These are phyloP conservation scores for Larix sibirica DNA, from an alignment of 83 land plant genomes.

Conservation along the genomic window DNA sequence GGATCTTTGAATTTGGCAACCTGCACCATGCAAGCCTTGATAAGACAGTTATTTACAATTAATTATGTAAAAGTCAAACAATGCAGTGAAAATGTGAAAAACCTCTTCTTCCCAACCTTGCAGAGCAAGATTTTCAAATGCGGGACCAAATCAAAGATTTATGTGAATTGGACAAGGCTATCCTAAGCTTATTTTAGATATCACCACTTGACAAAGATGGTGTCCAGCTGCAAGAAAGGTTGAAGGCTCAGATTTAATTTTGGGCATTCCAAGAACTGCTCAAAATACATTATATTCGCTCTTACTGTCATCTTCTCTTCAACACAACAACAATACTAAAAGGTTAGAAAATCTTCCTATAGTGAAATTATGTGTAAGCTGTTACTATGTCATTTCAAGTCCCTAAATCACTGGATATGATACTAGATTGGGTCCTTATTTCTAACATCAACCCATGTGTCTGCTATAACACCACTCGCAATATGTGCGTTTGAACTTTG, in stretches of 20 bases:
- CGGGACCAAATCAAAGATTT: neutral
- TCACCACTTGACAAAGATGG: neutral
- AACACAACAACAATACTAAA: neutral
- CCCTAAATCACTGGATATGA: neutral
- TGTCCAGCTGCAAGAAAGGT: neutral
- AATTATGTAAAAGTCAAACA: neutral
- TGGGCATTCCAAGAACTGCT: neutral
- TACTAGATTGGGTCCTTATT: neutral
- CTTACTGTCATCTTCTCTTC: neutral
- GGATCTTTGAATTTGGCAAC: conserved; percentile 80
- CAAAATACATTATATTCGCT: neutral
- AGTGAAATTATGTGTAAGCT: neutral
- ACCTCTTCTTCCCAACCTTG: neutral
- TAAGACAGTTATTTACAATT: neutral
- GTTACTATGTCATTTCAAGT: no score
- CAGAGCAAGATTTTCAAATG: neutral
- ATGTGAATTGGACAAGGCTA: neutral
- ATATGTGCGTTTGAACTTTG: neutral
- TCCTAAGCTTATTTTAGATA: neutral
- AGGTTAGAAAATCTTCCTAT: neutral
- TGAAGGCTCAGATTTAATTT: neutral
- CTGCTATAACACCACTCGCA: neutral
- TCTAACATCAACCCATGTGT: neutral
- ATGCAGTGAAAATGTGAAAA: neutral
- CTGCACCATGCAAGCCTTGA: conserved; percentile 34